phyloP scores from a whole-genome alignment of 495 filamentous ascomycete species.

The Aspergillus indologenus region DNA sequence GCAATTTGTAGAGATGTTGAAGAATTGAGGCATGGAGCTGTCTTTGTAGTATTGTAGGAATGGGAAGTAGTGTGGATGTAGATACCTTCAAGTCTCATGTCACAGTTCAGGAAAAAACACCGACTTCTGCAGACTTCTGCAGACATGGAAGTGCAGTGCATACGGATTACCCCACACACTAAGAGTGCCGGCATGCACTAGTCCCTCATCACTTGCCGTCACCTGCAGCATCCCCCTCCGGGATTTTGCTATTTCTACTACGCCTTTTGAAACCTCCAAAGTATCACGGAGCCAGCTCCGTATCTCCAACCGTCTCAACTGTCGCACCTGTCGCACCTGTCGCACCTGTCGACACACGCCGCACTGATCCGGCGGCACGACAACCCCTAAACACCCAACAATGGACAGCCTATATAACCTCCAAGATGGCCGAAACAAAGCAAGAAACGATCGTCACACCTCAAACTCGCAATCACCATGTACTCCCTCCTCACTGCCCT shows the following conservation, averaged over 20 bases:
- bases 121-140: too few species aligned
- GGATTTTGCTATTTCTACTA: conserved; percentile 4
- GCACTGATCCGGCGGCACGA: background rate
- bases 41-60: too few species aligned
- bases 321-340: background rate
- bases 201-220: background rate
- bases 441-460: background rate
- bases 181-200: background rate
- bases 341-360: too few species aligned
- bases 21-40: too few species aligned
- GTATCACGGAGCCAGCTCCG: conserved; percentile 1
- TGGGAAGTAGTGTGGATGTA: too few species aligned
- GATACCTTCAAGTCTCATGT: too few species aligned
- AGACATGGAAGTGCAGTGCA: too few species aligned
- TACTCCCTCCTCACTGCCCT: background rate
- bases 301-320: background rate
- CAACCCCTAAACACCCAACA: background rate
- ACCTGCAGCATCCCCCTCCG: background rate
- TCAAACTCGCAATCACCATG: background rate
- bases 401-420: conserved; percentile 1
- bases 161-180: background rate
- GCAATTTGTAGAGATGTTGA: too few species aligned
- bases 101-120: too few species aligned
- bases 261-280: background rate
- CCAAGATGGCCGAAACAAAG: background rate